Conservation (phyloP, 2,329 filamentous ascomycete species). For the Paracorniculantispora psalliotae region DNA sequence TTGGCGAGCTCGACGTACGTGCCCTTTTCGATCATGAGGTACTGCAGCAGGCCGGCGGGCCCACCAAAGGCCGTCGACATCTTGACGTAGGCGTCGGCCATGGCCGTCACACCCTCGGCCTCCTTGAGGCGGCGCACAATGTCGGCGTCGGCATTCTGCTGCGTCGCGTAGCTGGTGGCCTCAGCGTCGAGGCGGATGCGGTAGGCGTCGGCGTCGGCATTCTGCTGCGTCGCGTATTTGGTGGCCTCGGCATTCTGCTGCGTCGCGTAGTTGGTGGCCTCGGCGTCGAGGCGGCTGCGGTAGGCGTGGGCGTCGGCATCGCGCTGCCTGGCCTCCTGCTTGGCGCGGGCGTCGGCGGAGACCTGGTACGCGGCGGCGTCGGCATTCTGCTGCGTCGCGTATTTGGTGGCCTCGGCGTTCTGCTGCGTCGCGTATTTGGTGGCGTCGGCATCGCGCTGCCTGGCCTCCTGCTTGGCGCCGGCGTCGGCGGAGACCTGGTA, state of each 20-base stretch:
- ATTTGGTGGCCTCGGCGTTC: conserved; percentile 36
- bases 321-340: conserved; percentile 42
- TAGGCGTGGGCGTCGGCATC: conserved; percentile 48
- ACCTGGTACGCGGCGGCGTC: conserved; percentile 50
- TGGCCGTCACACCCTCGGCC: conserved; percentile 70
- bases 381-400: conserved; percentile 41
- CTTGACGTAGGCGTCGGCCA: conserved; percentile 74
- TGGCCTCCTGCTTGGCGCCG: conserved; percentile 43
- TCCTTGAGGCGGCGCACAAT: conserved; percentile 62
- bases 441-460: conserved; percentile 39
- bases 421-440: conserved; percentile 40
- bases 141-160: too few relatives aligned
- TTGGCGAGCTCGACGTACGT: conserved; percentile 73
- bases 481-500: conserved; percentile 53
- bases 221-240: conserved; percentile 36
- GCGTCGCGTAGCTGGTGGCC: conserved; percentile 33
- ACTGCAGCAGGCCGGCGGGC: conserved; percentile 71
- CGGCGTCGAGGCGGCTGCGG: conserved; percentile 42
- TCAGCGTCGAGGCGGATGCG: conserved; percentile 38
- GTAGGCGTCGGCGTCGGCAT: conserved; percentile 48
- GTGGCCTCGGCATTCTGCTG: too few relatives aligned
- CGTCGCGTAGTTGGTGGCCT: too few relatives aligned
- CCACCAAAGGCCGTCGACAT: conserved; percentile 71
- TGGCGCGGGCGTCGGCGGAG: conserved; percentile 48
- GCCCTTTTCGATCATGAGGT: conserved; percentile 81